Evolutionary conservation across 139 green algal genomes (phyloP), one percentile per base, ranked within the genome.

Genomic region (Auxenochlorella pyrenoidosa): DNA sequence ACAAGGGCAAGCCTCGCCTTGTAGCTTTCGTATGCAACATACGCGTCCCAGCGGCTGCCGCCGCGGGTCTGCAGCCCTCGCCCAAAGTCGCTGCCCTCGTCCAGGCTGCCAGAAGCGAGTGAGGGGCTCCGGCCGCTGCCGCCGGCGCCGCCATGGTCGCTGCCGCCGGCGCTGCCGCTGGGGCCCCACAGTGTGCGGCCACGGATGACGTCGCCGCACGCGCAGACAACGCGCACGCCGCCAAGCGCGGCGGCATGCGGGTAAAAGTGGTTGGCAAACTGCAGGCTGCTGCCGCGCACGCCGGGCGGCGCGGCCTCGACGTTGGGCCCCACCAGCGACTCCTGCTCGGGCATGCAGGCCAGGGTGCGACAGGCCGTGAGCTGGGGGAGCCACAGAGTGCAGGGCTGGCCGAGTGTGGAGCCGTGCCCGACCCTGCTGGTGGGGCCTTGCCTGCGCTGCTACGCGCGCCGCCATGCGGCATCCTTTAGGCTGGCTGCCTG

Each of bases 191-290:
- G 84, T 3, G 63, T 54, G 4, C 84, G 73, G 24, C 84, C 84
- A 0, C 59, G 58, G 26, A 92, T 82, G 0, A 72, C 72, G 22
- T 89, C 34, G 12, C 87, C 89, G 59, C 60, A 90, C n/a, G 65
- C 71, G 38, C 86, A 91, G 41, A 91, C 87, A 32, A 92, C 59
- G 24, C 82, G 71, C 47, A 91, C 81, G 0, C 58, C 89, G 19
- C 36, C 89, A 24, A 66, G 40, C 68, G 79, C 68, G n/a, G 47
- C 82, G 21, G 41, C 43, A 18, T 70, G 44, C 3, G 89, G 89
- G 70, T 92, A 92, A 60, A 89, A 88, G 75, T 90, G 68, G 79
- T 93, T 93, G 16, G 84, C 75, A 82, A 90, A 93, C 47, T 90
- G 59, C 22, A 93, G 78, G 84, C 88, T 92, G 79, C 75, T 88